These are phyloP conservation scores for Colletotrichum chrysophilum DNA, from an alignment of 2,329 filamentous ascomycete species.

Conservation along the genomic window DNA sequence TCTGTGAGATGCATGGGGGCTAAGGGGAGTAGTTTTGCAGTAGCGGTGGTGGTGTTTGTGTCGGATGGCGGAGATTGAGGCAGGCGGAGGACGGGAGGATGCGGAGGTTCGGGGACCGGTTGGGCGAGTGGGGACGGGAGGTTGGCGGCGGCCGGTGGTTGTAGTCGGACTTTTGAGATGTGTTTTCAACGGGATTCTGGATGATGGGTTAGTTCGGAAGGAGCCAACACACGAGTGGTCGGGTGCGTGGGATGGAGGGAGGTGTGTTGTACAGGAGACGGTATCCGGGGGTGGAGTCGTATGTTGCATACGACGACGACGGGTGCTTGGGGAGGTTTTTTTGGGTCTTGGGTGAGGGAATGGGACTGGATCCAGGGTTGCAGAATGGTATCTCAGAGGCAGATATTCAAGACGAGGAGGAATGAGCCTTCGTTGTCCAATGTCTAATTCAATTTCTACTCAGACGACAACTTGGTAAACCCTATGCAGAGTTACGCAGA, in stretches of 20 bases:
- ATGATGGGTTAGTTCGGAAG: neutral
- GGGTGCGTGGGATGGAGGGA: neutral
- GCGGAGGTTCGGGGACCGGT: neutral
- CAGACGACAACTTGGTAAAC: too few species aligned
- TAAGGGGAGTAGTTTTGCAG: neutral
- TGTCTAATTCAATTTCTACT: too few species aligned
- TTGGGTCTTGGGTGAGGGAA: neutral
- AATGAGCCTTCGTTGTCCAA: rapidly evolving
- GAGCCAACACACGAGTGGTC: too few species aligned
- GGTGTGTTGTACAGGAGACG: neutral
- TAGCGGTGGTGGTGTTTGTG: neutral
- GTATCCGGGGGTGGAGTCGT: neutral
- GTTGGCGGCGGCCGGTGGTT: neutral
- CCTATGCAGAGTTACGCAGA: neutral
- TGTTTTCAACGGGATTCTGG: neutral
- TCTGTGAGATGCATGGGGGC: neutral
- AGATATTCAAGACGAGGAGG: neutral
- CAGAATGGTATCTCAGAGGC: neutral
- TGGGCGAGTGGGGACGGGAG: neutral
- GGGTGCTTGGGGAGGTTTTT: neutral
- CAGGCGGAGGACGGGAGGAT: neutral
- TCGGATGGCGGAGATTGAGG: neutral
- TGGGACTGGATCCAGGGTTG: neutral
- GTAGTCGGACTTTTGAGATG: neutral
- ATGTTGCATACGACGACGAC: neutral